Evolutionary conservation across 2,329 filamentous ascomycete species (phyloP).

Genomic region (Fusarium sp.): DNA sequence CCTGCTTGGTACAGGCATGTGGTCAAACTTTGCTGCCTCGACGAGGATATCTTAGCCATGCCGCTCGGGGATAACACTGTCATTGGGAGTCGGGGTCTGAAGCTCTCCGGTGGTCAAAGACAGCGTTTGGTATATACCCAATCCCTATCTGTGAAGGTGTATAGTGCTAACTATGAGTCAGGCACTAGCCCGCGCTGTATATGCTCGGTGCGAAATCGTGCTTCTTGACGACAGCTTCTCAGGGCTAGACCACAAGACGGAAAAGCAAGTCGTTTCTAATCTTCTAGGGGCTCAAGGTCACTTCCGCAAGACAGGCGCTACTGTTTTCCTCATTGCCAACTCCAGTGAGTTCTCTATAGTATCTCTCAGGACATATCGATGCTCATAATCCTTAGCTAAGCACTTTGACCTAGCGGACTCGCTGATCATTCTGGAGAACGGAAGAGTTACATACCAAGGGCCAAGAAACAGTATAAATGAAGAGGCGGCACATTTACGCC

Average conservation of each 20-base stretch:
- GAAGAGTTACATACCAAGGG: background rate
- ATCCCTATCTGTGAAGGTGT: rapidly evolving
- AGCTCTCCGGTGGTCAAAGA: background rate
- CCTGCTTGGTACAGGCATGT: background rate
- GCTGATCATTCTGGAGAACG: background rate
- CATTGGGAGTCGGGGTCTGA: background rate
- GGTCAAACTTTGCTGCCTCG: background rate
- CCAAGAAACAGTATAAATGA: background rate
- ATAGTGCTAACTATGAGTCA: rapidly evolving
- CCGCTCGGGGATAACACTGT: background rate
- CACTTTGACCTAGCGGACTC: background rate
- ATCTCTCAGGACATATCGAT: background rate
- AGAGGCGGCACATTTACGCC: background rate
- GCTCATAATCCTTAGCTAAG: background rate
- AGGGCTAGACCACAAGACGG: background rate
- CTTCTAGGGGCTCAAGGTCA: background rate
- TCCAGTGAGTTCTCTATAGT: background rate
- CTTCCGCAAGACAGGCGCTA: background rate
- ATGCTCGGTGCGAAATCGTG: background rate
- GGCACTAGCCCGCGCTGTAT: background rate
- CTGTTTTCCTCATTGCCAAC: background rate
- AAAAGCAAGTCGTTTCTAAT: background rate
- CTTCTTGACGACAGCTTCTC: background rate
- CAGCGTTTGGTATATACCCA: background rate
- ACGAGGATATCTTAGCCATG: background rate